Conservation (phyloP, 202 grass and related monocot species). For the Brachypodium distachyon region DNA sequence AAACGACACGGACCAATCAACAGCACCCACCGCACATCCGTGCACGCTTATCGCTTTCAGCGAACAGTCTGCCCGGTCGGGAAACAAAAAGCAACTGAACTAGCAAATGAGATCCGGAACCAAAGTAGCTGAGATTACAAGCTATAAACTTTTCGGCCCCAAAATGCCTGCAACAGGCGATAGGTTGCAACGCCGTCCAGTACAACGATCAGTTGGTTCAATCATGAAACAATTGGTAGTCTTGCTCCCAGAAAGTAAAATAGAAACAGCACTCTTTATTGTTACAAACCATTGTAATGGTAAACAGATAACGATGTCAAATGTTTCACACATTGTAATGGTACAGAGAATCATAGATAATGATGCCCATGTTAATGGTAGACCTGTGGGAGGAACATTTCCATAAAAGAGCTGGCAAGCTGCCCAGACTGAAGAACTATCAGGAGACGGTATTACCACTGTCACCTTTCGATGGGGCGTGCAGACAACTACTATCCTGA, state of each 20-base stretch:
- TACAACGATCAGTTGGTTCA: not conserved
- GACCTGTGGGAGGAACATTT: not conserved
- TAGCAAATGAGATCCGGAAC: not conserved
- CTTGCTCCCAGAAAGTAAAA: not conserved
- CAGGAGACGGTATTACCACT: not conserved
- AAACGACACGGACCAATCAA: slow-evolving; percentile 22
- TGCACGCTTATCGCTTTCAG: not conserved
- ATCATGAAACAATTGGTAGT: not conserved
- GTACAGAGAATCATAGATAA: not conserved
- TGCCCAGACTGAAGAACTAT: not conserved
- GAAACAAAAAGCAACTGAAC: not conserved
- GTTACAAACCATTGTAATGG: not conserved
- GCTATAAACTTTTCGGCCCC: not conserved
- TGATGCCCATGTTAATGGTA: not conserved
- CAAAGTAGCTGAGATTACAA: slow-evolving; percentile 22
- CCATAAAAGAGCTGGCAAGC: not conserved
- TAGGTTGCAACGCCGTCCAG: not conserved
- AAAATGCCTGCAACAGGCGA: not conserved
- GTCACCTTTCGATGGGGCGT: not conserved
- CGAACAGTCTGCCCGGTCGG: not conserved
- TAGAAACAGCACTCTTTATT: not conserved
- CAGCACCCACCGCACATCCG: not conserved
- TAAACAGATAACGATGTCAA: not conserved
- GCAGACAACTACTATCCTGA: not conserved
- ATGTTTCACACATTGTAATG: not conserved